These are phyloP conservation scores for Myxozyma geophila DNA, from an alignment of 805 yeast genomes.

Conservation along the genomic window DNA sequence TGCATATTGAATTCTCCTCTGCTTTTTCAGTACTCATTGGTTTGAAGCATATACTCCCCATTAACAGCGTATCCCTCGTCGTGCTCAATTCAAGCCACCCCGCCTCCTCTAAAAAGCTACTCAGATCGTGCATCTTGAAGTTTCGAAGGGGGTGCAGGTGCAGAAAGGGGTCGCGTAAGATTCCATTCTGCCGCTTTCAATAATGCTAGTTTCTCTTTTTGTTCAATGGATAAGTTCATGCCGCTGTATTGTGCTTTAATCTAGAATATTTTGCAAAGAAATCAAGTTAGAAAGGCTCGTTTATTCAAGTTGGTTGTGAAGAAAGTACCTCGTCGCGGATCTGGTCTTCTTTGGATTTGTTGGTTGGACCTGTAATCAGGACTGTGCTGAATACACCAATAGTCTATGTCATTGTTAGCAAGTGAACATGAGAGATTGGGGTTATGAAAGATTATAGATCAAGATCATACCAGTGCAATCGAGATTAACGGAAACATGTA, in stretches of 20 bases:
- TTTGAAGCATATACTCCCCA: too few relatives aligned
- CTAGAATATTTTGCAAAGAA: too few relatives aligned
- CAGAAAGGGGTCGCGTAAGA: neutral
- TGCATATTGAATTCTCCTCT: too few relatives aligned
- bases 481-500: neutral
- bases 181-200: neutral
- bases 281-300: too few relatives aligned
- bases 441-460: too few relatives aligned
- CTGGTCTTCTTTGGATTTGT: slow-evolving; percentile 1
- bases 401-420: neutral
- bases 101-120: too few relatives aligned
- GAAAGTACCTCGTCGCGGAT: neutral
- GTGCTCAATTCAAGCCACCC: too few relatives aligned
- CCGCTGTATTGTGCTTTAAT: neutral
- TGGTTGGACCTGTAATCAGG: too few relatives aligned
- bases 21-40: too few relatives aligned
- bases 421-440: neutral
- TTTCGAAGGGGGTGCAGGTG: too few relatives aligned
- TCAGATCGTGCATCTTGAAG: too few relatives aligned
- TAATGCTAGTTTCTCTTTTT: neutral
- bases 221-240: neutral
- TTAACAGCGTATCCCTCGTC: too few relatives aligned
- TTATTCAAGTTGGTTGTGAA: neutral
- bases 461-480: neutral
- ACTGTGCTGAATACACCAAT: neutral